Evolutionary conservation across 768 basidiomycete species (phyloP).

Genomic region (Megacollybia marginata): DNA sequence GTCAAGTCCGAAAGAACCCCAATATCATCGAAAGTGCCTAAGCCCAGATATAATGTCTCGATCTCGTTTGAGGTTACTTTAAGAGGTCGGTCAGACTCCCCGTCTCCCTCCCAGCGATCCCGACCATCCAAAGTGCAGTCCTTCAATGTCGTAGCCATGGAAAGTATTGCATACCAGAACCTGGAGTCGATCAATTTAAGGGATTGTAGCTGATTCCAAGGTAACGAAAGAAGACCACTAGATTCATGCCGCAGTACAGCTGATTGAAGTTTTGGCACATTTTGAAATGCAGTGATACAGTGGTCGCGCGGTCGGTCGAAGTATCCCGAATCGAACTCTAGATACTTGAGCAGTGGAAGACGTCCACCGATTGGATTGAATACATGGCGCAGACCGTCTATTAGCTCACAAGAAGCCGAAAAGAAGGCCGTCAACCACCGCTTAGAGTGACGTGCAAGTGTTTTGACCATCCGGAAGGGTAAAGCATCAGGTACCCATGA

Average conservation of each 20-base stretch:
- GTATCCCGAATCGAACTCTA: not conserved
- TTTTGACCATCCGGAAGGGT: not conserved
- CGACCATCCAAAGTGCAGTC: no score
- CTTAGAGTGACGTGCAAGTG: no score
- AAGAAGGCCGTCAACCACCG: no score
- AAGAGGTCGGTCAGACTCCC: no score
- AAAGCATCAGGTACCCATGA: not conserved
- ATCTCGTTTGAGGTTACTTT: no score
- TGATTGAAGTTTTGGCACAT: not conserved
- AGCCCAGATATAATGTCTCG: no score
- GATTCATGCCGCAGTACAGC: not conserved
- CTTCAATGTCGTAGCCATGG: not conserved
- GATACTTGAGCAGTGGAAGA: not conserved
- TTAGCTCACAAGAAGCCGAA: not conserved
- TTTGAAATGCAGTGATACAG: not conserved
- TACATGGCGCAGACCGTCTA: not conserved
- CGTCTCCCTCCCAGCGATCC: no score
- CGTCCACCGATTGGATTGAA: not conserved
- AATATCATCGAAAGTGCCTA: not conserved
- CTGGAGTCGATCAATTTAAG: not conserved
- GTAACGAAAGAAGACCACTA: not conserved
- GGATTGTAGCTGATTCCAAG: not conserved
- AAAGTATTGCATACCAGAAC: not conserved
- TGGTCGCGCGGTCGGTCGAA: not conserved
- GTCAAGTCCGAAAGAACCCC: not conserved